phyloP scores from a whole-genome alignment of 1,139 yeast species.

The Debaryomycetaceae sp. region DNA sequence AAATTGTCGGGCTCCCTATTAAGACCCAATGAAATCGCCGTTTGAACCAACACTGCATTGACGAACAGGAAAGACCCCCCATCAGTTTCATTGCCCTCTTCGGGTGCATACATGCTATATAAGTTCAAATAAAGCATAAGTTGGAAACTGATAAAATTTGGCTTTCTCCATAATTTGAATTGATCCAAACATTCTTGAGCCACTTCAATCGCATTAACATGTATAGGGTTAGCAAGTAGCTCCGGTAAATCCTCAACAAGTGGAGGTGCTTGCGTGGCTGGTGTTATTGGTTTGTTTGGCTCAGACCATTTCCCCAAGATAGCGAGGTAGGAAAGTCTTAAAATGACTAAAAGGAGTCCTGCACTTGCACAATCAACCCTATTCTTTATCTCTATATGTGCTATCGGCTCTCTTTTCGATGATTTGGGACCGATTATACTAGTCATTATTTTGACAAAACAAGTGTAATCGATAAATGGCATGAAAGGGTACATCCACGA shows the following conservation, averaged over 20 bases:
- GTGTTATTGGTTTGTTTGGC: slow-evolving; percentile 24
- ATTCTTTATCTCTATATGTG: slow-evolving; percentile 21
- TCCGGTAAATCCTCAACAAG: slow-evolving; percentile 34
- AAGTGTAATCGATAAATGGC: slow-evolving; percentile 34
- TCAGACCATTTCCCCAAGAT: slow-evolving; percentile 30
- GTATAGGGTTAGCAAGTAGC: slow-evolving; percentile 46
- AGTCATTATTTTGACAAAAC: slow-evolving; percentile 17
- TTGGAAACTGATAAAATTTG: slow-evolving; percentile 49
- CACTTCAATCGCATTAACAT: slow-evolving; percentile 39
- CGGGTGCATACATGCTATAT: slow-evolving; percentile 45
- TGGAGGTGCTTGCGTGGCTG: slow-evolving; percentile 19
- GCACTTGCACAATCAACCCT: slow-evolving; percentile 31
- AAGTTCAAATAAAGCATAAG: slow-evolving; percentile 35
- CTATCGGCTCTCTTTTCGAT: slow-evolving; percentile 18
- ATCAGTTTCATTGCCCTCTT: slow-evolving; percentile 49
- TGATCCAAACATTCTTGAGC: slow-evolving; percentile 54
- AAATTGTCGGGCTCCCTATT: slow-evolving; percentile 40
- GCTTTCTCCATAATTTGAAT: slow-evolving; percentile 45
- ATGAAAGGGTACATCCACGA: slow-evolving; percentile 30
- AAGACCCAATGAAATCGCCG: slow-evolving; percentile 45
- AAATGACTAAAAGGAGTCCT: slow-evolving; percentile 27
- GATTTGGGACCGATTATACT: slow-evolving; percentile 25
- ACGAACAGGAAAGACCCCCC: slow-evolving; percentile 41
- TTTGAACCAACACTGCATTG: slow-evolving; percentile 36
- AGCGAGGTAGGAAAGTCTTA: slow-evolving; percentile 31